Evolutionary conservation across 2,329 filamentous ascomycete species (phyloP), one percentile per base, ranked within the genome.

Genomic region (Kalaharituber pfeilii): DNA sequence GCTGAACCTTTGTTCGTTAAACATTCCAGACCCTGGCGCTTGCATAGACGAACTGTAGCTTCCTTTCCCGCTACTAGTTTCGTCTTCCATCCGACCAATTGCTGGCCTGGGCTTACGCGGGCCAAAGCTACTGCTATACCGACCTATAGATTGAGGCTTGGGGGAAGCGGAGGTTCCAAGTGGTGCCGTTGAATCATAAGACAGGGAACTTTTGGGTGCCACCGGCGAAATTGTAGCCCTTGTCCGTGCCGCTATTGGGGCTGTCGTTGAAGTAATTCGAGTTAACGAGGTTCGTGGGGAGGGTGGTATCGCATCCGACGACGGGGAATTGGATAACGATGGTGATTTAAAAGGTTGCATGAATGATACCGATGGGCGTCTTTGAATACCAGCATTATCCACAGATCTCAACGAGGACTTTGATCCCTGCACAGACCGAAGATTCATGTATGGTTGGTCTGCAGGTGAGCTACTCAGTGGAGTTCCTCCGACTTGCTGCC

Each of bases 41-140:
- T 69, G 70, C 51, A 64, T 66, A n/a, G 73, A 75, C 27, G 73
- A 75, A 13, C 71, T 67, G 33, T 72, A 68, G 60, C 73, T 75
- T 3, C 68, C 70, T 64, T 69, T 73, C 8, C 72, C 73, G 65
- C 88, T 95, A 24, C 72, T 75, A 53, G 69, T 70, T 56, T 75
- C 73, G 50, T 75, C 73, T 50, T 75, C 73, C 49, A 81, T 85
- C 20, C 78, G 75, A 20, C 83, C 82, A 54, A 83, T 83, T 0
- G 87, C 93, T 24, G 81, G 78, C 45, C 87, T 79, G 26, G 78
- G 82, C 53, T 85, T 79, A 47, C 91, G 79, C 66, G 94, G 86
- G 5, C 82, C 84, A 64, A 98, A 98, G 65, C 88, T 94, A 68
- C 89, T 96, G 67, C 86, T 94, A 66, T 93, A 96, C 49, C 85